Conservation (phyloP, 257 asterid genomes). For the Oldenlandia corymbosa region DNA sequence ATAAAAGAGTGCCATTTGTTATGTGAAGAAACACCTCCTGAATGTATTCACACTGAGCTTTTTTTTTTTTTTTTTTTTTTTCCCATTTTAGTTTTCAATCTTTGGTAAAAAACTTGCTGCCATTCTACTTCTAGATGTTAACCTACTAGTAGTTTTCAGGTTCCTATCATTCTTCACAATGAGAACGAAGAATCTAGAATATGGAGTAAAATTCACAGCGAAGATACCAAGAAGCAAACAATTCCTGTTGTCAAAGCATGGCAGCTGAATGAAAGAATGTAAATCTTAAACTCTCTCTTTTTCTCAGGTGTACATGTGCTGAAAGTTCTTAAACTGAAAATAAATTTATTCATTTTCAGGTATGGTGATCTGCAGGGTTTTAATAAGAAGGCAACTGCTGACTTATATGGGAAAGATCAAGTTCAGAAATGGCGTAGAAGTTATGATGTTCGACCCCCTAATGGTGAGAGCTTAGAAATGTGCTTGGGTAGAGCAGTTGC, state of each 20-base stretch:
- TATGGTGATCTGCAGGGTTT: conserved; percentile 89
- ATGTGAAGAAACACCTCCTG: not conserved
- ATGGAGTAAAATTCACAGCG: conserved; percentile 69
- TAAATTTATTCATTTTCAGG: conserved; percentile 31
- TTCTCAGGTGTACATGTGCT: not conserved
- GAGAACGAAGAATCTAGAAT: conserved; percentile 61
- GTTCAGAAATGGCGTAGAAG: conserved; percentile 92
- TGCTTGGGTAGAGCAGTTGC: conserved; percentile 90
- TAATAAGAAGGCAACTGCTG: conserved; percentile 87
- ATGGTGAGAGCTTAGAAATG: conserved; percentile 96
- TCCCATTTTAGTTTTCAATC: no score
- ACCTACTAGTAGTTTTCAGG: conserved; percentile 43
- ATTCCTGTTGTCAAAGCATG: conserved; percentile 84
- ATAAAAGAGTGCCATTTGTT: not conserved
- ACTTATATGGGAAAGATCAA: conserved; percentile 75
- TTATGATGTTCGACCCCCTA: conserved; percentile 85
- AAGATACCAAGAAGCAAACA: conserved; percentile 55
- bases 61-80: not conserved
- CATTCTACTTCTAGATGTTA: conserved; percentile 8
- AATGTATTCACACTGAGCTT: no score
- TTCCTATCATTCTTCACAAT: conserved; percentile 63
- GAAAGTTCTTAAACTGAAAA: conserved; percentile 1
- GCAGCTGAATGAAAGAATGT: conserved; percentile 97
- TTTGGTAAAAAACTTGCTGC: not conserved
- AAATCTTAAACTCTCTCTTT: conserved; percentile 15